Evolutionary conservation across 176 grass and related monocot species (phyloP), one percentile per base, ranked within the genome.

Genomic region (Musa acuminata): DNA sequence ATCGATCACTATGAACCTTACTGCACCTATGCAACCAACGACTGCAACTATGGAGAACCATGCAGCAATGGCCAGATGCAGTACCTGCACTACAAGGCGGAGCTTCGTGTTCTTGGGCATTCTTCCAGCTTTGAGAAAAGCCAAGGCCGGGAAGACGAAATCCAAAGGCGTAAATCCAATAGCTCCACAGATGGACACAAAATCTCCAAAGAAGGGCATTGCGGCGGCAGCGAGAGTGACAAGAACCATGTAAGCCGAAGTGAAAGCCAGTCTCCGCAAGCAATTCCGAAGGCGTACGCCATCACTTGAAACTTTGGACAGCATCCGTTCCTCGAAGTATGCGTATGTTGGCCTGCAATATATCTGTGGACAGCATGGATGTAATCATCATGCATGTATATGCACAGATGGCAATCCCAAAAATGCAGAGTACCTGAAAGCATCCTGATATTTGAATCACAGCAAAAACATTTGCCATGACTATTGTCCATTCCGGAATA

Each of bases 401-500:
- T 27, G 26, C 26, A 29, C 27, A 29, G 2, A 29, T 29, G 27
- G 27, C 27, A 29, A 29, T 29, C 27, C 27, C 27, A 29, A 29
- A 29, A 29, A 29, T 29, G 74, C 25, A 54, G 8, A 57, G 22
- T 89, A 92, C 87, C 92, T 96, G 92, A 71, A 85, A 92, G 84
- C 89, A 96, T 60, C 92, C 92, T 76, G 80, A 80, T 67, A 96
- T 92, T 75, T 96, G 89, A 80, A 92, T 70, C 10, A 92, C 89
- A 20, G 92, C 92, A 92, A 96, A 92, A 13, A 89, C 43, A 78
- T 96, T 96, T 78, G 92, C 89, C 87, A 92, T 87, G 51, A 89
- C 76, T 77, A 84, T 87, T 21, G 82, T 80, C 84, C 92, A 92
- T 84, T 80, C 74, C 58, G 87, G 92, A 60, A 62, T 23, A 9